Evolutionary conservation across 2,329 filamentous ascomycete genomes (phyloP), one percentile per base, ranked within the genome.

Genomic region (Fusarium luffae): DNA sequence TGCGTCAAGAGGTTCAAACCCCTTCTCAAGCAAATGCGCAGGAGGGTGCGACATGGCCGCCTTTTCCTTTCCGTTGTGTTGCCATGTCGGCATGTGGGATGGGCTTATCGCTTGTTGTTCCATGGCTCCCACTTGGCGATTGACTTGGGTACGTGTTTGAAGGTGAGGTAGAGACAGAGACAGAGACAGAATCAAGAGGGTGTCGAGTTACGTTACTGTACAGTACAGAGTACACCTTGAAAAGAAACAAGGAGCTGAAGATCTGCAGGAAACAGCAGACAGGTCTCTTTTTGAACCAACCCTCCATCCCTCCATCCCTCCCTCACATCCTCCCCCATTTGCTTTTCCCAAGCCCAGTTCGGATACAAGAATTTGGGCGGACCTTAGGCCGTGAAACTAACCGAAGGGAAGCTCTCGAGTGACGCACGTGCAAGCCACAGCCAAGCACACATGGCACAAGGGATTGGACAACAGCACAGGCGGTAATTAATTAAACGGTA

Each of bases 361-460:
- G 49, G 23, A 51, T 51, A 51, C 32, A 51, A 51, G 49, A 51
- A 51, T 51, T 19, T 34, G 48, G 49, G 49, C 32, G 32, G 49
- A 37, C 18, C n/a, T 32, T 50, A 19, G 30, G 10, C 21, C 3
- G 34, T 52, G 21, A 25, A 23, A 27, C 23, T 27, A 28, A 27
- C 49, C 48, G 21, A 42, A 52, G 49, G 47, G 32, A 40, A 37
- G 19, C 25, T 18, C 12, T 40, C 3, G 4, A 56, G 49, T 62
- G 57, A 52, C 64, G 54, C 68, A 70, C 63, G 68, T 70, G 68
- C 59, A 68, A 52, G 40, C 49, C 40, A 56, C 46, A 28, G 58
- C 58, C 44, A 58, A 51, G 51, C 12, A 62, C 68, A 70, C 68
- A 68, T 70, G 68, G 28, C 43, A 32, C 46, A 46, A 19, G n/a